Evolutionary conservation across 164 flowering plant genomes (phyloP).

Genomic region (Amborella trichopoda): DNA sequence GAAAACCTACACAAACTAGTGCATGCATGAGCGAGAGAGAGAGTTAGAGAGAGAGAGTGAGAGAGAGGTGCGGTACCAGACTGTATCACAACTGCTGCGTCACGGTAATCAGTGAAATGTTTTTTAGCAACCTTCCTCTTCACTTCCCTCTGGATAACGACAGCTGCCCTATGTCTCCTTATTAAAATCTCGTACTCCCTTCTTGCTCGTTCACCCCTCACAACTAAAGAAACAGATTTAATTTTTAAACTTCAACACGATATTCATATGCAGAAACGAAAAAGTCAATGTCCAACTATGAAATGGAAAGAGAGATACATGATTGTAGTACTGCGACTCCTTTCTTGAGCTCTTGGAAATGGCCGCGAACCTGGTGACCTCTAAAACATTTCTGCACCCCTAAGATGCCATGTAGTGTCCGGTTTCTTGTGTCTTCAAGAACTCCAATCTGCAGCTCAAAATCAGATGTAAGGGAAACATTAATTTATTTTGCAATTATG

Average conservation of each 20-base stretch:
- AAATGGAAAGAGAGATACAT: constrained; percentile 28
- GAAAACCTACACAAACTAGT: too few species aligned
- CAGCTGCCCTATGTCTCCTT: constrained; percentile 62
- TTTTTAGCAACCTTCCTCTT: constrained; percentile 37
- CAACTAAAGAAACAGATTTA: constrained; percentile 71
- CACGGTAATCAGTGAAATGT: constrained; percentile 19
- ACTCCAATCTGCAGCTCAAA: constrained; percentile 84
- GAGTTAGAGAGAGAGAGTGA: too few species aligned
- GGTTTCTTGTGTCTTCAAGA: constrained; percentile 96
- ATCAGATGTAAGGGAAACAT: too few species aligned
- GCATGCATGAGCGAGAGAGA: too few species aligned
- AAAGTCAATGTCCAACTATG: background rate
- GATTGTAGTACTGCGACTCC: constrained; percentile 77
- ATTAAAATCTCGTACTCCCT: constrained; percentile 37
- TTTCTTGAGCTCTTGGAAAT: constrained; percentile 41
- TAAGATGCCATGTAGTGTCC: constrained; percentile 89
- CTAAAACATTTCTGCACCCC: constrained; percentile 94
- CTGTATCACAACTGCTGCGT: constrained; percentile 65
- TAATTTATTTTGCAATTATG: too few species aligned
- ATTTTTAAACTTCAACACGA: too few species aligned
- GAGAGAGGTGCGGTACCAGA: constrained; percentile 81
- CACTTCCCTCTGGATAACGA: constrained; percentile 46
- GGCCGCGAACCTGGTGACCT: constrained; percentile 78
- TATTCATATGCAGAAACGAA: too few species aligned
- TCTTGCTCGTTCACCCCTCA: constrained; percentile 69